Percentiles rank a stretch among this genome's conserved stretches.
These are phyloP conservation scores for Jasminum sambac DNA, from an alignment of 257 asterid species.

Conservation along the genomic window DNA sequence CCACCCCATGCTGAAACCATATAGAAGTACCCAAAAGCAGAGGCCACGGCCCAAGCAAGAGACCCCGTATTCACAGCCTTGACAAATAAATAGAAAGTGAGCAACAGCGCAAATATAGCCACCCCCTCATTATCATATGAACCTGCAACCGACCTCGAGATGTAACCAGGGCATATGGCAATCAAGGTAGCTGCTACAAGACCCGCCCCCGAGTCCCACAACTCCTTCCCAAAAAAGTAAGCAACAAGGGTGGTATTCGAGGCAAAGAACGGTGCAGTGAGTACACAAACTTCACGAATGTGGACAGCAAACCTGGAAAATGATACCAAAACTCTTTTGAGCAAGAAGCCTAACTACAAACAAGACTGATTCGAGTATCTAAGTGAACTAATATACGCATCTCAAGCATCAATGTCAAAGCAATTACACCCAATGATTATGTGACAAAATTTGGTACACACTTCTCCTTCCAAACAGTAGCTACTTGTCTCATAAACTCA, in stretches of 20 bases:
- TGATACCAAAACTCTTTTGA: slow-evolving; percentile 22
- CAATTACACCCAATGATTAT: not conserved
- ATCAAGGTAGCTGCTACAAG: slow-evolving; percentile 93
- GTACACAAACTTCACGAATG: slow-evolving; percentile 99
- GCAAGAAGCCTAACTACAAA: not conserved
- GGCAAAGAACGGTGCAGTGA: slow-evolving; percentile 96
- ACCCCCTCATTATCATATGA: slow-evolving; percentile 98
- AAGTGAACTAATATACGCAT: not conserved
- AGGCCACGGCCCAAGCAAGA: slow-evolving; percentile 95
- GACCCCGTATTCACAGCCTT: slow-evolving; percentile 99
- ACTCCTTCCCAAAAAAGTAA: slow-evolving; percentile 95
- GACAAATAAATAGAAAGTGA: slow-evolving; percentile 92
- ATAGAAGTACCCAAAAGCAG: slow-evolving; percentile 95
- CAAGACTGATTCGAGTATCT: not conserved
- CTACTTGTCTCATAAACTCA: not conserved
- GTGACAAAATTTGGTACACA: not conserved
- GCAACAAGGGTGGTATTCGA: slow-evolving; percentile 98
- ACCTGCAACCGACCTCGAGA: slow-evolving; percentile 98
- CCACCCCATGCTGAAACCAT: slow-evolving; percentile 99
- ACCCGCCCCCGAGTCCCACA: slow-evolving; percentile 99
- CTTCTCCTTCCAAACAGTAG: not conserved
- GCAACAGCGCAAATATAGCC: slow-evolving; percentile 92
- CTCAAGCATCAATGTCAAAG: not conserved
- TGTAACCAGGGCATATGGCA: slow-evolving; percentile 99
- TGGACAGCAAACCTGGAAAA: slow-evolving; percentile 87